These are phyloP conservation scores for Epichloe glyceriae DNA, from an alignment of 2,329 filamentous ascomycete genomes.

Conservation along the genomic window DNA sequence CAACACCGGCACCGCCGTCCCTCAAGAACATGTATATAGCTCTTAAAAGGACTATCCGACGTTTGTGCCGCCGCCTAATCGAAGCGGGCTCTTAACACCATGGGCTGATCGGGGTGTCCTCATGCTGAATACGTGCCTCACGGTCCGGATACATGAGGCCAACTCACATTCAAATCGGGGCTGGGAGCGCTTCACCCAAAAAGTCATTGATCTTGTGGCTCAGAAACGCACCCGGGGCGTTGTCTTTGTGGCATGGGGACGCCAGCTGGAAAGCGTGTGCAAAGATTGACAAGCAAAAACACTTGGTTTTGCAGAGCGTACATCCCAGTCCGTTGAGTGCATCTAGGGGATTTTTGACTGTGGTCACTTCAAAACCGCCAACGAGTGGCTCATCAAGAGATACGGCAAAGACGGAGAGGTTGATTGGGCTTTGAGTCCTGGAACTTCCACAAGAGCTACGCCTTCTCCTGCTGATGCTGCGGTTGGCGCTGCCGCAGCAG, in stretches of 20 bases:
- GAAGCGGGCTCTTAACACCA: constrained; percentile 70
- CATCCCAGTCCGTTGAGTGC: constrained; percentile 94
- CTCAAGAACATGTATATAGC: constrained; percentile 88
- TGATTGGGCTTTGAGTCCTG: constrained; percentile 59
- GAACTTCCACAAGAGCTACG: constrained; percentile 19
- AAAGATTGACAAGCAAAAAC: constrained; percentile 56
- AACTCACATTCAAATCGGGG: constrained; percentile 76
- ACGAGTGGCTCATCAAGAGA: constrained; percentile 67
- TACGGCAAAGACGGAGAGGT: constrained; percentile 75
- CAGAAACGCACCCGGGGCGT: constrained; percentile 67
- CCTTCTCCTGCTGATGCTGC: not conserved
- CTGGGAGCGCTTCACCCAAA: constrained; percentile 90
- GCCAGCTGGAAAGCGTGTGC: constrained; percentile 68
- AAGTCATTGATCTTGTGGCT: constrained; percentile 76
- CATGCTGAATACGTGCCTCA: constrained; percentile 88
- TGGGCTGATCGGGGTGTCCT: constrained; percentile 93
- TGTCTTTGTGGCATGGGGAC: constrained; percentile 88
- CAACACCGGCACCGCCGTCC: constrained; percentile 77
- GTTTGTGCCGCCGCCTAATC: constrained; percentile 63
- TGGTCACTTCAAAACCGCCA: constrained; percentile 67
- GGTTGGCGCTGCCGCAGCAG: constrained; percentile 11
- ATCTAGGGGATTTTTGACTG: constrained; percentile 70
- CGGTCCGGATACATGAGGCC: constrained; percentile 77
- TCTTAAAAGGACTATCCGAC: constrained; percentile 78
- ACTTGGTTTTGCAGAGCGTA: constrained; percentile 73